Percentiles rank a stretch among this genome's conserved stretches.
phyloP scores from a whole-genome alignment of 148 eudicot genomes.

The Mesembryanthemum crystallinum region DNA sequence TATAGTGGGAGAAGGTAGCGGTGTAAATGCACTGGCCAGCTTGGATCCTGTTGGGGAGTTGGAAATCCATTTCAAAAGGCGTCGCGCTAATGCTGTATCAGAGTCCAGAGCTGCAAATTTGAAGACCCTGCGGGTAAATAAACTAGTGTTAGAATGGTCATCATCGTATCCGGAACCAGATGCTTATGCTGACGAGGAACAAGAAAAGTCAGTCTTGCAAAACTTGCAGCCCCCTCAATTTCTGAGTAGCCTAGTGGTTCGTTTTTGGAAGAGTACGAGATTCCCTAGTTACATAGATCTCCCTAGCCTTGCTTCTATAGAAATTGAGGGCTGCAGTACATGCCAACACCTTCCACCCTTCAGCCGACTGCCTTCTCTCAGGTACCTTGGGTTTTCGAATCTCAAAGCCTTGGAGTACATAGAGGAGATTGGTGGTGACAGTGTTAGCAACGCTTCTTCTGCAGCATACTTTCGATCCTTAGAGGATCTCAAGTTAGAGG shows the following conservation, averaged over 20 bases:
- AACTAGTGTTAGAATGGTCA: not conserved
- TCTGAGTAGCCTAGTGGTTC: not conserved
- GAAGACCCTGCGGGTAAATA: not conserved
- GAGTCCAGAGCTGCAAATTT: not conserved
- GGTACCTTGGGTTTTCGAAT: not conserved
- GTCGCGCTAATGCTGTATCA: not conserved
- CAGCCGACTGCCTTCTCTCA: not conserved
- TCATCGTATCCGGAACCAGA: not conserved
- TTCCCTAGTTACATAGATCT: not conserved
- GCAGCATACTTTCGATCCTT: slow-evolving; percentile 8
- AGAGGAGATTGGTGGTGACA: too few species aligned
- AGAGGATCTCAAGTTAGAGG: not conserved
- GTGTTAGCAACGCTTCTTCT: not conserved
- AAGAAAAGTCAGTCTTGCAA: not conserved
- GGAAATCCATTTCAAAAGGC: not conserved
- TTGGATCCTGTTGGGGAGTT: not conserved
- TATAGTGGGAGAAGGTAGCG: not conserved
- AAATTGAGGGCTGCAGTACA: not conserved
- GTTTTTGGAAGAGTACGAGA: not conserved
- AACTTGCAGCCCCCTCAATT: not conserved
- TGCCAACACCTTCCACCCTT: not conserved
- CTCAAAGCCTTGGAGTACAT: not conserved
- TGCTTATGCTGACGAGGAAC: not conserved
- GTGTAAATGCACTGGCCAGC: not conserved
- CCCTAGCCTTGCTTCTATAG: not conserved